These are phyloP conservation scores for Leucoagaricus sp. DNA, from an alignment of 1,284 basidiomycete species.

Conservation along the genomic window DNA sequence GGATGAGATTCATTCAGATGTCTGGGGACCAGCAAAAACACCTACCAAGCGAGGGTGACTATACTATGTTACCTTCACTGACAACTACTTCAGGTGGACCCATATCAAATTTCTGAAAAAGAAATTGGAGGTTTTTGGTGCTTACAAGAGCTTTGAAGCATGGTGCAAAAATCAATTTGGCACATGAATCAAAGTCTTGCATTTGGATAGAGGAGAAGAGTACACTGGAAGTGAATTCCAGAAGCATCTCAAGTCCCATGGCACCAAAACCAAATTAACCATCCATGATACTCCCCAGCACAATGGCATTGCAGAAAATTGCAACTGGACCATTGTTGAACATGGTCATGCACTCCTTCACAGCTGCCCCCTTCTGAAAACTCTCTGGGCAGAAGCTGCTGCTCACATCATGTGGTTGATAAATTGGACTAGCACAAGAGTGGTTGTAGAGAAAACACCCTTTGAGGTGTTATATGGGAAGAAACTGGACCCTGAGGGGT, in stretches of 20 bases:
- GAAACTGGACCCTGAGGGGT: constrained; percentile 5
- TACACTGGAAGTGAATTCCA: constrained; percentile 30
- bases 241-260: constrained; percentile 25
- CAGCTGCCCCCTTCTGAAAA: constrained; percentile 15
- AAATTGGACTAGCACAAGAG: constrained; percentile 33
- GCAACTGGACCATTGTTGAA: constrained; percentile 32
- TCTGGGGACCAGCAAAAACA: constrained; percentile 36
- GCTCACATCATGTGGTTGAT: constrained; percentile 35
- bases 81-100: constrained; percentile 29
- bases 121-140: constrained; percentile 29
- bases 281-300: constrained; percentile 35
- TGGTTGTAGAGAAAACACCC: constrained; percentile 20
- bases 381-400: constrained; percentile 12
- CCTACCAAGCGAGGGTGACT: constrained; percentile 18
- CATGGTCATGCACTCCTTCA: constrained; percentile 31
- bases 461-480: constrained; percentile 1
- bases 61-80: constrained; percentile 34
- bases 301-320: constrained; percentile 35
- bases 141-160: constrained; percentile 30
- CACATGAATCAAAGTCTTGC: constrained; percentile 30
- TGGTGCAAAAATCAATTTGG: constrained; percentile 28
- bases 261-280: constrained; percentile 29
- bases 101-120: constrained; percentile 24
- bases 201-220: constrained; percentile 38
- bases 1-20: constrained; percentile 26